Conservation (phyloP, 495 filamentous ascomycete species). For the Cetradonia linearis region DNA sequence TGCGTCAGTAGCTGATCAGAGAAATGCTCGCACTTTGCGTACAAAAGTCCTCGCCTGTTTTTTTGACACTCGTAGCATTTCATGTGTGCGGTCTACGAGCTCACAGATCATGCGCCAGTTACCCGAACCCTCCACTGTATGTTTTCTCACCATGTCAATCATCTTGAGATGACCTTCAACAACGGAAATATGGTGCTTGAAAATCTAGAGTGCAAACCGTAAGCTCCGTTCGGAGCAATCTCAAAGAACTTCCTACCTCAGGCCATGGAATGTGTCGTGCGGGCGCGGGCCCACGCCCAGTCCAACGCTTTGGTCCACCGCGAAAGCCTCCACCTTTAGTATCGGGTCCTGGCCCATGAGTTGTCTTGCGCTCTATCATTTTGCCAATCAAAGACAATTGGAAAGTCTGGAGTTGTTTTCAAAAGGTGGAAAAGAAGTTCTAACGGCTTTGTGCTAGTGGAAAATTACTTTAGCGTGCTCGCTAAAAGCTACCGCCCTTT, state of each 20-base stretch:
- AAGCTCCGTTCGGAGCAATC: not conserved
- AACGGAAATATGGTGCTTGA: slow-evolving; percentile 28
- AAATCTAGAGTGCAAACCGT: slow-evolving; percentile 20
- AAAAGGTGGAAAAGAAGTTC: not conserved
- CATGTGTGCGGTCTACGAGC: slow-evolving; percentile 23
- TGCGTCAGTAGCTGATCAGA: not conserved
- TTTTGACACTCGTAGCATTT: slow-evolving; percentile 27
- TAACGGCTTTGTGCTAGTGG: not conserved
- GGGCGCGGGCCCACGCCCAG: slow-evolving; percentile 24
- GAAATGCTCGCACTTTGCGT: slow-evolving; percentile 1
- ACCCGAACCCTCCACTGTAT: slow-evolving; percentile 23
- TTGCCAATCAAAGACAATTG: not conserved
- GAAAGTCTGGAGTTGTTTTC: not conserved
- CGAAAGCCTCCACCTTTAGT: slow-evolving; percentile 23
- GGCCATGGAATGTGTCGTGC: slow-evolving; percentile 26
- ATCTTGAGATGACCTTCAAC: slow-evolving; percentile 31
- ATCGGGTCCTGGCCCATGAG: slow-evolving; percentile 19
- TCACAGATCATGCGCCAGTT: slow-evolving; percentile 23
- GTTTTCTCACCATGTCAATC: slow-evolving; percentile 30
- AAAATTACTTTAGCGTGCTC: not conserved
- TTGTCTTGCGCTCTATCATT: slow-evolving; percentile 17
- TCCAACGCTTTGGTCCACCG: slow-evolving; percentile 24
- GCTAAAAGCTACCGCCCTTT: not conserved
- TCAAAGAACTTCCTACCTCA: slow-evolving; percentile 16
- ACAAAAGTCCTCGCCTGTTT: slow-evolving; percentile 23